A percentile compares a stretch with the other conserved stretches of the same genome.
Conservation (phyloP, 495 filamentous ascomycete genomes). For the Aspergillus conjunctus region DNA sequence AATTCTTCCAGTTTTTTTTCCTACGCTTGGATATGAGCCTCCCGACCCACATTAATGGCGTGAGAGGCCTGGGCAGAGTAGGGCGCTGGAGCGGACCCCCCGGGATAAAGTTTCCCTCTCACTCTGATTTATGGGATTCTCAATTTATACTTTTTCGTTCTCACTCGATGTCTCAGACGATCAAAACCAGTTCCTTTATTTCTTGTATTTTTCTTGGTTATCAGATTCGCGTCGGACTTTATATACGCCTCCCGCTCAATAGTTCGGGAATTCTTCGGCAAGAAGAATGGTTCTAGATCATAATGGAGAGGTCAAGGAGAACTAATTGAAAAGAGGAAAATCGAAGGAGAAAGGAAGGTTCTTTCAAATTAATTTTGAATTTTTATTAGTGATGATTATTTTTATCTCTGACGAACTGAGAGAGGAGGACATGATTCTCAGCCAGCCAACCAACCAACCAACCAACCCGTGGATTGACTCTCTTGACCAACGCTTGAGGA, state of each 20-base stretch:
- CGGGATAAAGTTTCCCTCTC: too few species aligned
- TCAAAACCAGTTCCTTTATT: background rate
- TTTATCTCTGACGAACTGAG: too few species aligned
- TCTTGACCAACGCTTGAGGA: too few species aligned
- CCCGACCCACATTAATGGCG: background rate
- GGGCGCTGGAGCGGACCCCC: too few species aligned
- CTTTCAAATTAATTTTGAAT: too few species aligned
- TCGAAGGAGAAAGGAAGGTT: background rate
- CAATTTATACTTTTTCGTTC: too few species aligned
- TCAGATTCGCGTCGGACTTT: background rate
- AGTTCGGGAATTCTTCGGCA: conserved; percentile 8
- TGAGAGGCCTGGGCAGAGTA: background rate
- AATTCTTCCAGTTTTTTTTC: too few species aligned
- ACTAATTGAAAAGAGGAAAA: background rate
- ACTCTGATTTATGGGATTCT: too few species aligned
- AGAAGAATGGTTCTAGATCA: background rate
- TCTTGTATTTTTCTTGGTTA: background rate
- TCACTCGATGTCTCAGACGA: background rate
- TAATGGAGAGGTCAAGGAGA: background rate
- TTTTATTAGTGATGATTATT: too few species aligned
- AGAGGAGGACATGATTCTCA: background rate
- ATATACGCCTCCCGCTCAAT: background rate
- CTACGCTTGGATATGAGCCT: background rate
- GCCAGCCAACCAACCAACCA: conserved; percentile 2
- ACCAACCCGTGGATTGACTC: too few species aligned